phyloP scores from a whole-genome alignment of 2,329 filamentous ascomycete species.

The Colletotrichum ledebouriae region DNA sequence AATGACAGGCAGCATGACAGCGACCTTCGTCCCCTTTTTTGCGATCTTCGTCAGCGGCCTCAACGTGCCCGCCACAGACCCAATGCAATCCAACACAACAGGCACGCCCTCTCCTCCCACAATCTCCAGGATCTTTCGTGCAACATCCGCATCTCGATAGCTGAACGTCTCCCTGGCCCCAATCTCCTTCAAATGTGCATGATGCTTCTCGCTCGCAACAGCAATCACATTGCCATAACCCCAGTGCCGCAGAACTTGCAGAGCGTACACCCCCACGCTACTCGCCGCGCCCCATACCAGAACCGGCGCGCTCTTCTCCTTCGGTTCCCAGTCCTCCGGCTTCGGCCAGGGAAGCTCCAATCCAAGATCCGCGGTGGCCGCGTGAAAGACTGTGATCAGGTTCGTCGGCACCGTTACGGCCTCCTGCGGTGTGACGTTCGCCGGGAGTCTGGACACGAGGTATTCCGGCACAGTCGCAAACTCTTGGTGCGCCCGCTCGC shows the following conservation, averaged over 20 bases:
- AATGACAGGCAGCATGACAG: slow-evolving; percentile 72
- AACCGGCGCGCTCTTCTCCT: slow-evolving; percentile 53
- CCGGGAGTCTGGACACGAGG: slow-evolving; percentile 61
- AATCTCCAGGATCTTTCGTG: slow-evolving; percentile 52
- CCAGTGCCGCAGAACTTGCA: slow-evolving; percentile 66
- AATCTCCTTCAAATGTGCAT: slow-evolving; percentile 55
- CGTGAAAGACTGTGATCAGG: slow-evolving; percentile 71
- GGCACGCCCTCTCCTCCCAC: slow-evolving; percentile 51
- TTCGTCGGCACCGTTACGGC: slow-evolving; percentile 70
- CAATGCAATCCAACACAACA: slow-evolving; percentile 69
- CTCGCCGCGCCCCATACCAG: slow-evolving; percentile 67
- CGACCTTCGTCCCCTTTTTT: slow-evolving; percentile 63
- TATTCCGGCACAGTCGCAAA: slow-evolving; percentile 66
- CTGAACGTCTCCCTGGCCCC: slow-evolving; percentile 63
- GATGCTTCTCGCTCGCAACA: slow-evolving; percentile 61
- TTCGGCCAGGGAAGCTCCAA: slow-evolving; percentile 70
- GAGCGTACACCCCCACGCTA: slow-evolving; percentile 63
- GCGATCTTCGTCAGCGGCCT: slow-evolving; percentile 65
- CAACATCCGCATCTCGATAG: slow-evolving; percentile 56
- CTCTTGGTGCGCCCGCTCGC: slow-evolving; percentile 68
- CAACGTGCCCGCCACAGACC: slow-evolving; percentile 61
- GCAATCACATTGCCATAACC: slow-evolving; percentile 65
- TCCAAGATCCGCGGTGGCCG: slow-evolving; percentile 61
- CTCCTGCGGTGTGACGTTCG: slow-evolving; percentile 56
- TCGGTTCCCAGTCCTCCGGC: slow-evolving; percentile 55